Conservation (phyloP, 148 eudicot species). For the Euryodendron excelsum region DNA sequence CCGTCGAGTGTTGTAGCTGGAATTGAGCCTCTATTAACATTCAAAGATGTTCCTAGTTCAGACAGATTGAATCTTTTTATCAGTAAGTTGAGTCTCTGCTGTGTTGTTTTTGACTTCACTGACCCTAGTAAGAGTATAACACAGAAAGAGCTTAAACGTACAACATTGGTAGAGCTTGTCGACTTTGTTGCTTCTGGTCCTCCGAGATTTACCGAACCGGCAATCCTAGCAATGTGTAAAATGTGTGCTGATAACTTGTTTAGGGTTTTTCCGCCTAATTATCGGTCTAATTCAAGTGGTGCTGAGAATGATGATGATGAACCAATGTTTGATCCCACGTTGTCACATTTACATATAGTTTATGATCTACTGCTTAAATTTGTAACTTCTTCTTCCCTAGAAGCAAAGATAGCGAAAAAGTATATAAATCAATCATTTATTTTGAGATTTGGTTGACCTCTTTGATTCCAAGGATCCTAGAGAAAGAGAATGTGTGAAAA, state of each 20-base stretch:
- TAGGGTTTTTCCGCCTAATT: slow-evolving; percentile 81
- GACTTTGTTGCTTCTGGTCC: slow-evolving; percentile 70
- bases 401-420: slow-evolving; percentile 82
- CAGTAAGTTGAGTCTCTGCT: slow-evolving; percentile 85
- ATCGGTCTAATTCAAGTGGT: slow-evolving; percentile 32
- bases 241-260: slow-evolving; percentile 85
- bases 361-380: slow-evolving; percentile 80
- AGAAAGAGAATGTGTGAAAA: slow-evolving; percentile 82
- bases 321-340: slow-evolving; percentile 85
- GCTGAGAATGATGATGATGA: slow-evolving; percentile 72
- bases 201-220: slow-evolving; percentile 71
- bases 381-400: slow-evolving; percentile 69
- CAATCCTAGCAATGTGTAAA: slow-evolving; percentile 75
- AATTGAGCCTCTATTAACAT: slow-evolving; percentile 73
- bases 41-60: slow-evolving; percentile 72
- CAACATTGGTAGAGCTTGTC: slow-evolving; percentile 69
- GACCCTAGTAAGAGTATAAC: slow-evolving; percentile 55
- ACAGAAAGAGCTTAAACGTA: slow-evolving; percentile 74
- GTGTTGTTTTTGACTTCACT: slow-evolving; percentile 71
- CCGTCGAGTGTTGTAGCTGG: slow-evolving; percentile 72
- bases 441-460: slow-evolving; percentile 64
- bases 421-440: slow-evolving; percentile 77
- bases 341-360: slow-evolving; percentile 82
- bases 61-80: slow-evolving; percentile 82
- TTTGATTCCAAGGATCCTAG: slow-evolving; percentile 95